Base-by-base conservation (phyloP, 331 rosid genomes). In the Telfairia occidentalis region DNA sequence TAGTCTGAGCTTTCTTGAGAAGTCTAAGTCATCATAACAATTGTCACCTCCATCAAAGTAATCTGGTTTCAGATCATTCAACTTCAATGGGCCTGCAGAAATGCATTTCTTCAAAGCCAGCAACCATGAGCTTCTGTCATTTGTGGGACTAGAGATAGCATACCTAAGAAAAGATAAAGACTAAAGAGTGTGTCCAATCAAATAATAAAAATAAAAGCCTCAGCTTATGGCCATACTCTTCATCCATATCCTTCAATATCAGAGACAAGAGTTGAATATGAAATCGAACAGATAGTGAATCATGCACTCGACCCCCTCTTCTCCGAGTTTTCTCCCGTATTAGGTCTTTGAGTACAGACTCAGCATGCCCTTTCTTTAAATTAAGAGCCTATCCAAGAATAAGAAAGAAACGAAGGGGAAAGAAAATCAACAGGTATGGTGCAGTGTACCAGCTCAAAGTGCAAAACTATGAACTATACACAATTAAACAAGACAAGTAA, bases 61-160 rank as follows among this genome's bases (percentile, higher is more conserved):
- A 76, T 81, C 85, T 15, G 82, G 30, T 35, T 84, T 84, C 72
- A 89, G 81, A 40, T 83, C 88, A 78, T 86, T 81, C 9, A 82
- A 53, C 23, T 28, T 84, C 78, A 49, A 28, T n/a, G 80, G 34
- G 34, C 95, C 87, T 42, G 64, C 87, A 59, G 89, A 50, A 19
- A 85, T 54, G 75, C 84, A 70, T 79, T 89, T 80, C 81, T 82
- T 73, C 43, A 91, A 28, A 65, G 86, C 89, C 78, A 79, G 78
- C 66, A 89, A 83, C 98, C 97, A 94, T 42, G 90, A 82, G 30
- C 71, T 78, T 30, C 75, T 78, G 74, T 78, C 86, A 67, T 77
- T 76, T 38, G 23, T 28, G 5, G 79, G 40, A 78, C 77, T 73
- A 13, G 77, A 74, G 73, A 85, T 75, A 45, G 79, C 76, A 72